Base-by-base conservation (phyloP, 805 yeast genomes). In the Wickerhamiella alocasiicola region DNA sequence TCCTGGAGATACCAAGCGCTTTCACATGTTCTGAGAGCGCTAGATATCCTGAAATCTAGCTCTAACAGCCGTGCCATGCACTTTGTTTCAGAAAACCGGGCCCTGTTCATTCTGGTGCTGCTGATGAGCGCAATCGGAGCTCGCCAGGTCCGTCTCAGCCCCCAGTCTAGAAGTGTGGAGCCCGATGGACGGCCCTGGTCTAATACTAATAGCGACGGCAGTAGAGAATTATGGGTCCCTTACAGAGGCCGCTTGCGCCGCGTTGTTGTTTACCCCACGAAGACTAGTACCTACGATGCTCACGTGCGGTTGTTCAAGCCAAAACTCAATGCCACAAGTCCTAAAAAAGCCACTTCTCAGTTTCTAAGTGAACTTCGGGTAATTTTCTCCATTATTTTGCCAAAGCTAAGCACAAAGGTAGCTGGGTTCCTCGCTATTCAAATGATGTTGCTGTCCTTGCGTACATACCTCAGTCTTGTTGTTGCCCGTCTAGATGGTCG, bases 401-500 rank as follows among this genome's bases (percentile, higher is more conserved):
- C 96, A 0, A 72, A 71, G 40, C 55, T 80, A 45, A 67, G 71
- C 44, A 74, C 81, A 47, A 75, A 72, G 52, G 83, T 82, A 53
- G 67, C 84, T 0, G 67, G 73, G 15, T 61, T 82, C 35, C 61
- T 87, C 31, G 57, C 72, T 2, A 65, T 82, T 6, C 95, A 87
- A 54, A 74, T 87, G 43, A 65, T 74, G 45, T 81, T 84, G 50
- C 66, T 87, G 30, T 65, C 83, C 17, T 67, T 83, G 48, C 68
- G 97, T 59, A 87, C 97, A 1, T 87, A 87, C 80, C 67, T 87
- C 45, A 79, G 91, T 21, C 66, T 87, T 42, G 62, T 85, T 44
- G 84, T 87, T 24, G 93, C 97, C 3, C 78, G 79, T 55, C 66
- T 87, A 38, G 97, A 87, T 58, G 96, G 95, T 52, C 88, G 81